Evolutionary conservation across 2,329 filamentous ascomycete genomes (phyloP), one percentile per base, ranked within the genome.

Genomic region (Onygenales sp.): DNA sequence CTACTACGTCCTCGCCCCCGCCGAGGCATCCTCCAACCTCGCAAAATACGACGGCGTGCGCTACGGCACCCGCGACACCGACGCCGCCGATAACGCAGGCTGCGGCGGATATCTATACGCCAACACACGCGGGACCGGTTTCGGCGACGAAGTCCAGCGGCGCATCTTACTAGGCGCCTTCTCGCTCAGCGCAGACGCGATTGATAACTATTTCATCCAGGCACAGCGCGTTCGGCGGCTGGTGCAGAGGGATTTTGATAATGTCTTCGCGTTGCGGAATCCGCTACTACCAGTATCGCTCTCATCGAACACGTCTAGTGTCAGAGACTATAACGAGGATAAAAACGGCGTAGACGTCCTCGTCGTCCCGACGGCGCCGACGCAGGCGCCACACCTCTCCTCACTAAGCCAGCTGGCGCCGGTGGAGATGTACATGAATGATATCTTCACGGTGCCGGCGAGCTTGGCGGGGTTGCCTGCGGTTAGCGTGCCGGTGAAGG

Each of bases 1-100:
- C 36, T 98, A 98, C 74, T 98, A 98, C 69, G 81, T 98, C 53
- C 83, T 98, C 53, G 94, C 93, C 0, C 89, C 93, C 0, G 92
- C 93, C 13, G 93, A 98, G 71, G 93, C 93, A 3, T 89, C 89
- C 1, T 97, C 92, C 13, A 98, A 98, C 63, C 81, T 98, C 2
- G 88, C 93, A 54, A 96, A 95, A 67, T 98, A 96, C 68, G 94
- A 98, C 63, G 93, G 93, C 17, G 83, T 97, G n/a, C 86, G 93
- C 9, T 98, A 95, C 69, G 93, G 93, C 1, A 77, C 75, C 17
- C 78, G 83, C 33, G 72, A 72, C 4, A 64, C 68, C 1, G 67
- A 71, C 8, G 64, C 63, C 8, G 59, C 64, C n/a, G 82, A 81
- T 53, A 74, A 78, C 5, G 75, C 74, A 9, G 77, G 14, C 14